Evolutionary conservation across 108 stramenopile species (phyloP).

Genomic region (Mayamaea pseudoterrestris): DNA sequence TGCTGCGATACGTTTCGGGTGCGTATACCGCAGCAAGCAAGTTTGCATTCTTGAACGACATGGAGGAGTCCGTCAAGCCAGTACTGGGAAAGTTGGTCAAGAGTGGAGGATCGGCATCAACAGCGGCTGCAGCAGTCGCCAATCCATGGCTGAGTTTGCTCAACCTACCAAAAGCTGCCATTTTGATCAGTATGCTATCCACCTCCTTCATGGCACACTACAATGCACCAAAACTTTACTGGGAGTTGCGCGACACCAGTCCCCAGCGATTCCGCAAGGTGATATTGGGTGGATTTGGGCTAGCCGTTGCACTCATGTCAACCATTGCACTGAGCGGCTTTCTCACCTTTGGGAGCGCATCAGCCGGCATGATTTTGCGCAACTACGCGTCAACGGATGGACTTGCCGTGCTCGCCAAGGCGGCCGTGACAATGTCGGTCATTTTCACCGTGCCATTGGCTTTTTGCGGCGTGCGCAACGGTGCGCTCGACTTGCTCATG

Average conservation of each 20-base stretch:
- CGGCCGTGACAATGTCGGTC: slow-evolving; percentile 67
- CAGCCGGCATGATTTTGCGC: slow-evolving; percentile 78
- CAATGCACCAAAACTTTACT: slow-evolving; percentile 85
- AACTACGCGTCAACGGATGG: slow-evolving; percentile 85
- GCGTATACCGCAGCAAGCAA: slow-evolving; percentile 33
- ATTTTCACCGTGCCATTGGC: slow-evolving; percentile 48
- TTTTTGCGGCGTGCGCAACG: slow-evolving; percentile 66
- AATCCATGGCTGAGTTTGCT: no score
- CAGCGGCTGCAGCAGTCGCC: no score
- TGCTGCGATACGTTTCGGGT: slow-evolving; percentile 49
- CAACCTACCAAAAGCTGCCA: slow-evolving; percentile 23
- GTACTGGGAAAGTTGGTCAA: no score
- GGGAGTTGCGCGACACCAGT: slow-evolving; percentile 75
- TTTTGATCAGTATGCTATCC: slow-evolving; percentile 84
- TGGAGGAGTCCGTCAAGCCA: no score
- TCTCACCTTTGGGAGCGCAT: slow-evolving; percentile 71
- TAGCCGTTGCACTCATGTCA: slow-evolving; percentile 13
- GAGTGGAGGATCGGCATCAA: no score
- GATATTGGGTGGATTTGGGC: slow-evolving; percentile 48
- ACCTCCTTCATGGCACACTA: slow-evolving; percentile 91
- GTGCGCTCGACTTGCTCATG: slow-evolving; percentile 58
- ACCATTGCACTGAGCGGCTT: slow-evolving; percentile 64
- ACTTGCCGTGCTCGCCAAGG: slow-evolving; percentile 54
- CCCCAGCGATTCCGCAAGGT: slow-evolving; percentile 54
- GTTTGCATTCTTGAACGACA: slow-evolving; percentile 27